Conservation (phyloP, 352 stramenopile genomes). For the Phytophthora nicotianae region DNA sequence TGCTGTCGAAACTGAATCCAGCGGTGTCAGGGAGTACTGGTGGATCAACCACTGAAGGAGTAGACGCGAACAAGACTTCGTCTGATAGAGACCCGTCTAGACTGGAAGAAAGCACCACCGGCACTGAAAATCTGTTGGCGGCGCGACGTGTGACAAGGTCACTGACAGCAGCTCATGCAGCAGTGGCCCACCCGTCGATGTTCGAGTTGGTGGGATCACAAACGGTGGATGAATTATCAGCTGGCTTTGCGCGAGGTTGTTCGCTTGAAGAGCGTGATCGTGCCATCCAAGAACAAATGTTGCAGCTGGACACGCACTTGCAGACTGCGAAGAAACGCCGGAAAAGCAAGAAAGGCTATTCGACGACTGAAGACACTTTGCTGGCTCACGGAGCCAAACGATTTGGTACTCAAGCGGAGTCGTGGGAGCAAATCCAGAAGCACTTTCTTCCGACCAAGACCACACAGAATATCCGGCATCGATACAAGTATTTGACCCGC, state of each 20-base stretch:
- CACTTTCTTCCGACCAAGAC: slow-evolving; percentile 72
- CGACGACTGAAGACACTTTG: slow-evolving; percentile 62
- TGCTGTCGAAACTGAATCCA: slow-evolving; percentile 70
- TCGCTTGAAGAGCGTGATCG: slow-evolving; percentile 57
- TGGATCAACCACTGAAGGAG: slow-evolving; percentile 8
- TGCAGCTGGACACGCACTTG: slow-evolving; percentile 78
- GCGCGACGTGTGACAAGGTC: slow-evolving; percentile 76
- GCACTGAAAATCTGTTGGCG: slow-evolving; percentile 36
- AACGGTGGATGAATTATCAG: slow-evolving; percentile 57
- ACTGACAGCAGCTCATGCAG: slow-evolving; percentile 76
- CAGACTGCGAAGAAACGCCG: slow-evolving; percentile 46
- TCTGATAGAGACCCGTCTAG: slow-evolving; percentile 6
- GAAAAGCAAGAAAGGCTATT: slow-evolving; percentile 60
- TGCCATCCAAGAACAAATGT: slow-evolving; percentile 60
- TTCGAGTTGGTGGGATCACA: slow-evolving; percentile 83
- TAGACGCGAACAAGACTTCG: slow-evolving; percentile 1
- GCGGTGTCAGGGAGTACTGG: slow-evolving; percentile 8
- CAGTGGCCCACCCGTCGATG: slow-evolving; percentile 84
- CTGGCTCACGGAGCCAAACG: slow-evolving; percentile 73
- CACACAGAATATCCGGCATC: slow-evolving; percentile 49
- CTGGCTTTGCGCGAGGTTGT: slow-evolving; percentile 48
- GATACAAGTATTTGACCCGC: slow-evolving; percentile 76
- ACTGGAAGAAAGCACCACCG: slow-evolving; percentile 3
- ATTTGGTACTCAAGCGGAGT: slow-evolving; percentile 50
- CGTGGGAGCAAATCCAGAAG: slow-evolving; percentile 67